A percentile compares a stretch with the other conserved stretches of the same genome.
phyloP scores from a whole-genome alignment of 768 basidiomycete species.

The Boletus tomentosulus region DNA sequence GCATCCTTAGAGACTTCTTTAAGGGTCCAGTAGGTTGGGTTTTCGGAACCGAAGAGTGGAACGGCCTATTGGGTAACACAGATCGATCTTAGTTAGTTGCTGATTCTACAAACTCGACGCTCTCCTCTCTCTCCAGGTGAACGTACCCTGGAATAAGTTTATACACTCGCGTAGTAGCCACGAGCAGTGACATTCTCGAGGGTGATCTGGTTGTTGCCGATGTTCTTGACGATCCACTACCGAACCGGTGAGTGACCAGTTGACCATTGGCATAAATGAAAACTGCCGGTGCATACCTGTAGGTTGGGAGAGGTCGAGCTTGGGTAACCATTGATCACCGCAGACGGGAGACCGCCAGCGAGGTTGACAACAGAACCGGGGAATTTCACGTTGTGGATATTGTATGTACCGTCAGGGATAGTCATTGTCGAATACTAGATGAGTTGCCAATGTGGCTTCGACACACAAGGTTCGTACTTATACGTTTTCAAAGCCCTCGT shows the following conservation, averaged over 20 bases:
- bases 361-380: not conserved
- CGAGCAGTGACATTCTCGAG: too few relatives aligned
- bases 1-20: not conserved
- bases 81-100: not conserved
- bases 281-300: too few relatives aligned
- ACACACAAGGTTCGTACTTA: not conserved
- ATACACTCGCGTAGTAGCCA: not conserved
- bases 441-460: not conserved
- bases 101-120: not conserved
- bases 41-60: not conserved
- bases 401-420: not conserved
- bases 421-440: not conserved
- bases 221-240: not conserved
- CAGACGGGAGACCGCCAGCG: not conserved
- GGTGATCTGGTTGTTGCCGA: not conserved
- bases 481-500: not conserved
- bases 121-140: too few relatives aligned
- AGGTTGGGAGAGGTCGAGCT: too few relatives aligned
- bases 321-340: not conserved
- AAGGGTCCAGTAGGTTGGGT: not conserved
- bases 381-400: not conserved
- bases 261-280: not conserved
- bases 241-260: not conserved
- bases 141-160: not conserved
- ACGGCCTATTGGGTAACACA: not conserved